Evolutionary conservation across 2,329 filamentous ascomycete genomes (phyloP).

Genomic region (Rasamsonia emersonii): DNA sequence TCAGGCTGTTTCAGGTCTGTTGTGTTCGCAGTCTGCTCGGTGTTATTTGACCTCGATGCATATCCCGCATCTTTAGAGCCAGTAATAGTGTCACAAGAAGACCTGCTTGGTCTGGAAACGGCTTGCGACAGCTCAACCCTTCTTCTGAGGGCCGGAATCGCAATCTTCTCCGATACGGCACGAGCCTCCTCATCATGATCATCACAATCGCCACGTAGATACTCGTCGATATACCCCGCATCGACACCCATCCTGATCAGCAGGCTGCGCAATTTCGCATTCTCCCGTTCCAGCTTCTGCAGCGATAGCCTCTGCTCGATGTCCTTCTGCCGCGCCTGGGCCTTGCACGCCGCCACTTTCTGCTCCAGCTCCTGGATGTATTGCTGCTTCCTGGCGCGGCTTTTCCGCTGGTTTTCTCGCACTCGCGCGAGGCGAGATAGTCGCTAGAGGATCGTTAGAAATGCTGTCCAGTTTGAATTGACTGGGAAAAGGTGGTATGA

Average conservation of each 20-base stretch:
- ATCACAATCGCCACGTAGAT: slow-evolving; percentile 16
- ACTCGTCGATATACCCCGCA: slow-evolving; percentile 16
- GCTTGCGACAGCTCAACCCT: too few species aligned
- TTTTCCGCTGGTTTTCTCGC: slow-evolving; percentile 31
- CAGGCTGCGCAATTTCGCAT: slow-evolving; percentile 20
- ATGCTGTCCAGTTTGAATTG: background rate
- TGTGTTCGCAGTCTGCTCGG: too few species aligned
- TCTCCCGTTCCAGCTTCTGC: slow-evolving; percentile 27
- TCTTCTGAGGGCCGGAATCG: slow-evolving; percentile 24
- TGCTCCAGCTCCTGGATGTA: slow-evolving; percentile 29
- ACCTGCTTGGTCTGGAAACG: too few species aligned
- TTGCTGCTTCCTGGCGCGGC: slow-evolving; percentile 27
- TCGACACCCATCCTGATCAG: slow-evolving; percentile 18
- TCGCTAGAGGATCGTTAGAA: slow-evolving; percentile 14
- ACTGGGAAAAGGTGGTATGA: slow-evolving; percentile 1
- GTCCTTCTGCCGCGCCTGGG: slow-evolving; percentile 21
- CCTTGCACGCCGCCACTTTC: slow-evolving; percentile 19
- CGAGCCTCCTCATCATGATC: too few species aligned
- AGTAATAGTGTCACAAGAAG: too few species aligned
- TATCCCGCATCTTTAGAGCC: too few species aligned
- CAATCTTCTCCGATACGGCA: slow-evolving; percentile 20
- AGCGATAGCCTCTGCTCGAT: slow-evolving; percentile 24
- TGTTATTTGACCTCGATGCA: too few species aligned
- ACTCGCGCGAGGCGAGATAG: slow-evolving; percentile 31
- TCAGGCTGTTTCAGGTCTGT: too few species aligned